These are phyloP conservation scores for Hippophae tibetana DNA, from an alignment of 306 rosid species.

Conservation along the genomic window DNA sequence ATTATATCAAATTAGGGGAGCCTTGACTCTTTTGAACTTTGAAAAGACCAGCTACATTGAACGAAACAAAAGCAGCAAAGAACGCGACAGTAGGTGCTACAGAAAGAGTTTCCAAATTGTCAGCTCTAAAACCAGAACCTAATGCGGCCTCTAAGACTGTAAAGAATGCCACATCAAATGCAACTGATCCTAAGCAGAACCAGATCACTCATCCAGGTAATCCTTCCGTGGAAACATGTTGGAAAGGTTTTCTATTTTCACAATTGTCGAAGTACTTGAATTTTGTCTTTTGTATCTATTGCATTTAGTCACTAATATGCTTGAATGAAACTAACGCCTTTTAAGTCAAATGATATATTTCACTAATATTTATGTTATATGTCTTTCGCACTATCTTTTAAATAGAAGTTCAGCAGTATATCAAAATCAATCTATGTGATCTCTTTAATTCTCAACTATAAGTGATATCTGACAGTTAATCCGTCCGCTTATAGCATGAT, in stretches of 20 bases:
- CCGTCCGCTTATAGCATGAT: too few relatives aligned
- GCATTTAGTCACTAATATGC: background rate
- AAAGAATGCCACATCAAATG: constrained; percentile 28
- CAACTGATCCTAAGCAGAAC: constrained; percentile 38
- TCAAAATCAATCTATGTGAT: too few relatives aligned
- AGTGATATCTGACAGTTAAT: too few relatives aligned
- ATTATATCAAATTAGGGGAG: constrained; percentile 13
- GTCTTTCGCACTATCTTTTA: too few relatives aligned
- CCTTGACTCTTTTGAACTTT: constrained; percentile 56
- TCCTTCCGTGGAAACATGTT: background rate
- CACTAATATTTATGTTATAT: too few relatives aligned
- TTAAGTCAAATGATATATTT: background rate
- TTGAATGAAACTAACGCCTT: background rate
- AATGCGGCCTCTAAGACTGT: constrained; percentile 21
- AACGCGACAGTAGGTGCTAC: constrained; percentile 22
- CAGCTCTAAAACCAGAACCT: constrained; percentile 37
- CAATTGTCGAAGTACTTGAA: background rate
- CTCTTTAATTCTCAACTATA: background rate
- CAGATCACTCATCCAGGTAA: constrained; percentile 47
- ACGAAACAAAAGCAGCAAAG: constrained; percentile 25
- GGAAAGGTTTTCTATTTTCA: background rate
- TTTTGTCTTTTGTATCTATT: background rate
- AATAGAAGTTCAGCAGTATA: too few relatives aligned
- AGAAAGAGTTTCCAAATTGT: constrained; percentile 30
- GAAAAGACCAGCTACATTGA: constrained; percentile 40